These are phyloP conservation scores for Eucalyptus regnans DNA, from an alignment of 345 rosid genomes.

Conservation along the genomic window DNA sequence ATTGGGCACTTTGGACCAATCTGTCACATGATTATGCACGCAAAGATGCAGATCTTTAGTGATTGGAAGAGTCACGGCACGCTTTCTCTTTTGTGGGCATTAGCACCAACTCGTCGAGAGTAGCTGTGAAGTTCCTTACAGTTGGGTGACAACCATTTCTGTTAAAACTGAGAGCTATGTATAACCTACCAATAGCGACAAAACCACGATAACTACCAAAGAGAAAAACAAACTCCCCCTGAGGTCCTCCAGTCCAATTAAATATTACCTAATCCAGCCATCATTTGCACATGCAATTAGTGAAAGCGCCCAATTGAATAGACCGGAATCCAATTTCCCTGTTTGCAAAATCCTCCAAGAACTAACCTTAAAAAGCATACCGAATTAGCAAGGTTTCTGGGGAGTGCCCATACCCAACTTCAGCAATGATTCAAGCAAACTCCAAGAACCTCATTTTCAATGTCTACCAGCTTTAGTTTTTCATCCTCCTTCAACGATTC, in stretches of 20 bases:
- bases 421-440: background rate
- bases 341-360: background rate
- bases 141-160: background rate
- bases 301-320: background rate
- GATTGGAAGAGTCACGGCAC: background rate
- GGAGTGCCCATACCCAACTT: background rate
- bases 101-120: background rate
- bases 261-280: background rate
- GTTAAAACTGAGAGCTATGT: background rate
- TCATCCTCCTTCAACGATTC: slow-evolving; percentile 15
- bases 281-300: background rate
- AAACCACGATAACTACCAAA: background rate
- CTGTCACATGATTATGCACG: background rate
- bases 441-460: background rate
- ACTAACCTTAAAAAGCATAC: background rate
- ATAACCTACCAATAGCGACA: background rate
- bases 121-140: background rate
- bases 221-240: background rate
- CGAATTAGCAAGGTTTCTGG: background rate
- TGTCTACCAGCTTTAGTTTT: slow-evolving; percentile 3
- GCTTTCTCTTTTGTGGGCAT: background rate
- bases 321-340: background rate
- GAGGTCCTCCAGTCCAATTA: background rate
- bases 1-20: background rate
- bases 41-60: background rate